Base-by-base conservation (phyloP, 169 alveolate species). In the Neospora caninum region DNA sequence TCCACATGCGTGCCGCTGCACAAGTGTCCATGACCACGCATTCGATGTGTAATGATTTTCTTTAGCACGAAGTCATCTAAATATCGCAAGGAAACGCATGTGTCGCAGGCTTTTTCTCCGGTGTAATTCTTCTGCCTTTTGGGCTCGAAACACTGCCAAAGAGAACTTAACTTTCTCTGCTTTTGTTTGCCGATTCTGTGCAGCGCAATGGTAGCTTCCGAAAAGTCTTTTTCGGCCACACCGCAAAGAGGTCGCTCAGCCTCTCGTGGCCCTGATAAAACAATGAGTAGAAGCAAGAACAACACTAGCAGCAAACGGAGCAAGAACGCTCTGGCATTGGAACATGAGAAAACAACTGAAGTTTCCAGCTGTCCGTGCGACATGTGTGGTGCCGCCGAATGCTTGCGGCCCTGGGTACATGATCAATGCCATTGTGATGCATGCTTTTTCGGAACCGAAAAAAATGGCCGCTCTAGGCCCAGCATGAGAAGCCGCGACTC, bases 311-410 rank as follows among this genome's bases (percentile, higher is more conserved):
- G n/a, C n/a, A 64, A 4, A 16, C 73, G 73, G 73, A 64, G 73
- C 73, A 64, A 27, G 31, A 64, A 22, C 34, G 73, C n/a, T 64
- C 73, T 22, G 25, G 34, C n/a, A 22, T 27, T 27, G 73, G 73
- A 64, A 1, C 34, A 22, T 27, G 73, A 64, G 73, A 16, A 64
- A 4, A 64, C 34, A 64, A 64, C 89, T 4, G 67, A 22, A 18
- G 67, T 82, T 41, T 29, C 89, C 41, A 9, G 67, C 39, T 22
- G 67, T 13, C 64, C n/a, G 18, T 38, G 89, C 67, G 64, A 82
- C 22, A 82, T 82, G 64, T 82, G 89, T 82, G 89, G 89, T 9
- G 89, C 89, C 67, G 34, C 53, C 38, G 89, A 82, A 36, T 36
- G 89, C 89, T 22, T 41, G 39, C 58, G 64, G 20, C 64, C 64